Base-by-base conservation (phyloP, 1,284 basidiomycete genomes). In the Sanghuangporus sanghuang region DNA sequence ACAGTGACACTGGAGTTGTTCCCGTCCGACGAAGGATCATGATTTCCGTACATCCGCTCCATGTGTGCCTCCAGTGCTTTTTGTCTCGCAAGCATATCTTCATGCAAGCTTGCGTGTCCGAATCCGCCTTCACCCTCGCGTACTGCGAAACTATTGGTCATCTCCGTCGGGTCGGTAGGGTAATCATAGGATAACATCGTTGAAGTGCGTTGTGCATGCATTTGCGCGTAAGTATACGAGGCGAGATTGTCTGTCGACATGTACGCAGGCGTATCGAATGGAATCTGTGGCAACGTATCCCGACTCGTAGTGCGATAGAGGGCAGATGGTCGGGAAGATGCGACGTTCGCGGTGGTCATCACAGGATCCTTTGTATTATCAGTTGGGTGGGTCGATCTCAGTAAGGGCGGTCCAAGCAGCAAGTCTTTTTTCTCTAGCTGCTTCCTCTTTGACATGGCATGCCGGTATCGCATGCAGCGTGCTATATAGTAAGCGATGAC, bases 1-100 rank as follows among this genome's bases (percentile, higher is more conserved):
- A 18, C 35, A 36, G 35, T 56, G 18, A 27, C n/a, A 46, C n/a
- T 38, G 9, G 49, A 32, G 40, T 50, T 11, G 16, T 39, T 35
- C 21, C 23, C 38, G 27, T 35, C 49, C 16, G 46, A 36, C 42
- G 46, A n/a, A 18, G 16, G 35, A 42, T 40, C 21, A 42, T 18
- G 39, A 61, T 27, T 44, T 9, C 44, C 60, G 3, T 12, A 11
- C 36, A 35, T 12, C 49, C 57, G 59, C 36, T 59, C 59, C 36
- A 36, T 48, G 16, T 57, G 38, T 35, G 60, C 46, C 32, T 65
- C 64, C 16, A 65, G 42, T n/a, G 58, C 64, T 40, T 65, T 65
- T 49, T 65, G 64, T 7, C 42, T 40, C 23, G 32, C 36, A 14
- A 60, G 32, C 59, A 64, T 39, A 52, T 38, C 59, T 36, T 64